These are phyloP conservation scores for Ophiocordyceps robertsii DNA, from an alignment of 2,329 filamentous ascomycete genomes.

Conservation along the genomic window DNA sequence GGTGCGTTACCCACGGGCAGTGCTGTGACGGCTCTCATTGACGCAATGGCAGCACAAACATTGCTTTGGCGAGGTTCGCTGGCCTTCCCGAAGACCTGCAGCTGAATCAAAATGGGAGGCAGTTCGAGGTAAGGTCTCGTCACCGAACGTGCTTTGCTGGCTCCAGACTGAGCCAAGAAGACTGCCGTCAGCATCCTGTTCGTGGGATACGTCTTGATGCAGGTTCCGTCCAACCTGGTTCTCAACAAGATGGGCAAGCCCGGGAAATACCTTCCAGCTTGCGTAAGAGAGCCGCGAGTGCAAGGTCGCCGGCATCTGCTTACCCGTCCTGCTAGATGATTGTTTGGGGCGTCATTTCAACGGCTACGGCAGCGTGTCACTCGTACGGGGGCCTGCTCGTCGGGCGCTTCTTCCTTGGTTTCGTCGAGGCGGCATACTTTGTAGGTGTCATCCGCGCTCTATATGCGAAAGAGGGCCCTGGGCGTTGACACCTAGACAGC, in stretches of 20 bases:
- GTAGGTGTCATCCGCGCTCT: conserved; percentile 13
- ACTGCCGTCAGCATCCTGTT: conserved; percentile 37
- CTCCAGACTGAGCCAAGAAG: conserved; percentile 6
- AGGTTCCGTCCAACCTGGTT: conserved; percentile 36
- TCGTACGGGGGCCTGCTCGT: conserved; percentile 19
- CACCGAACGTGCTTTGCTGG: neutral
- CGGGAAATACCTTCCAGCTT: conserved; percentile 28
- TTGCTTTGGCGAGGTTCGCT: conserved; percentile 7
- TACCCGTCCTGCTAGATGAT: neutral
- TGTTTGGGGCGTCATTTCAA: conserved; percentile 22
- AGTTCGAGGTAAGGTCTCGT: conserved; percentile 6
- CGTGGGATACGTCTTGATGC: conserved; percentile 35
- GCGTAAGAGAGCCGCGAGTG: conserved; percentile 15
- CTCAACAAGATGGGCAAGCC: conserved; percentile 38
- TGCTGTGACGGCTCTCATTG: neutral
- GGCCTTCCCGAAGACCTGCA: conserved; percentile 36
- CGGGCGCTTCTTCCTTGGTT: conserved; percentile 23
- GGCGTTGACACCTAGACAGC: conserved; percentile 13
- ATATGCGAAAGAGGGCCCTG: no score
- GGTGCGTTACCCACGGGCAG: conserved; percentile 5
- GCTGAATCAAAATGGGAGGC: conserved; percentile 19
- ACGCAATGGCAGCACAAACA: conserved; percentile 22
- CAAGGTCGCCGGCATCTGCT: conserved; percentile 6
- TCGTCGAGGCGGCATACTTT: conserved; percentile 27
- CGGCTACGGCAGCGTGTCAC: conserved; percentile 19